phyloP scores from a whole-genome alignment of 192 early-diverging fungal genomes.

The Gryganskiella cystojenkinii region DNA sequence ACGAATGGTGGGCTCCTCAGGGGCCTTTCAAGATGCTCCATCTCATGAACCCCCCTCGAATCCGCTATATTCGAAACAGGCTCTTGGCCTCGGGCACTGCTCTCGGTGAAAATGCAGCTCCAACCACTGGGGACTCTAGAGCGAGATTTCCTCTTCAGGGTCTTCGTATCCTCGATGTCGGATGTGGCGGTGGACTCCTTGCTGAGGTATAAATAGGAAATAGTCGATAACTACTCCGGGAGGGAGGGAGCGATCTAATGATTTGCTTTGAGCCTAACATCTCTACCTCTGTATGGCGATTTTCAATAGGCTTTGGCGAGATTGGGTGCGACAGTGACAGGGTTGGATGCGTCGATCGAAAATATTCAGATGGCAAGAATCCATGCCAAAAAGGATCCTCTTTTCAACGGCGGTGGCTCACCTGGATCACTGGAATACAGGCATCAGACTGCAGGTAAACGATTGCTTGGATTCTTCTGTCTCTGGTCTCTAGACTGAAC shows the following conservation, averaged over 20 bases:
- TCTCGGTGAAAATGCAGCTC: slow-evolving; percentile 6
- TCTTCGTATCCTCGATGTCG: slow-evolving; percentile 83
- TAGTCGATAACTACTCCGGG: not conserved
- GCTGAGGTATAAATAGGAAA: no score
- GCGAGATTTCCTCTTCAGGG: slow-evolving; percentile 61
- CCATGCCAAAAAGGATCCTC: slow-evolving; percentile 78
- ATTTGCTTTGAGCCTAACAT: not conserved
- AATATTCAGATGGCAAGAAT: slow-evolving; percentile 83
- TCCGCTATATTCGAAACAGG: slow-evolving; percentile 79
- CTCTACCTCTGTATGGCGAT: not conserved
- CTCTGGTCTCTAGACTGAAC: no score
- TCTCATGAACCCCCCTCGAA: slow-evolving; percentile 74
- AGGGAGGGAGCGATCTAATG: not conserved
- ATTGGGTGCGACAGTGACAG: slow-evolving; percentile 77
- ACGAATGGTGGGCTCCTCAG: slow-evolving; percentile 91
- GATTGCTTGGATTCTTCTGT: no score
- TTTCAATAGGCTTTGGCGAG: slow-evolving; percentile 72
- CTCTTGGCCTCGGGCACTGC: slow-evolving; percentile 29
- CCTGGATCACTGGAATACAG: slow-evolving; percentile 69
- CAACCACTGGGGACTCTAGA: not conserved
- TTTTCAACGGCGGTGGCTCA: slow-evolving; percentile 52
- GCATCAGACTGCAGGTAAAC: slow-evolving; percentile 71
- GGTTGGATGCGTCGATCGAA: slow-evolving; percentile 87
- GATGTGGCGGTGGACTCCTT: slow-evolving; percentile 94
- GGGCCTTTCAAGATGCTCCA: slow-evolving; percentile 91